phyloP scores from a whole-genome alignment of 2,329 filamentous ascomycete genomes.

The Aspergillus ruber region DNA sequence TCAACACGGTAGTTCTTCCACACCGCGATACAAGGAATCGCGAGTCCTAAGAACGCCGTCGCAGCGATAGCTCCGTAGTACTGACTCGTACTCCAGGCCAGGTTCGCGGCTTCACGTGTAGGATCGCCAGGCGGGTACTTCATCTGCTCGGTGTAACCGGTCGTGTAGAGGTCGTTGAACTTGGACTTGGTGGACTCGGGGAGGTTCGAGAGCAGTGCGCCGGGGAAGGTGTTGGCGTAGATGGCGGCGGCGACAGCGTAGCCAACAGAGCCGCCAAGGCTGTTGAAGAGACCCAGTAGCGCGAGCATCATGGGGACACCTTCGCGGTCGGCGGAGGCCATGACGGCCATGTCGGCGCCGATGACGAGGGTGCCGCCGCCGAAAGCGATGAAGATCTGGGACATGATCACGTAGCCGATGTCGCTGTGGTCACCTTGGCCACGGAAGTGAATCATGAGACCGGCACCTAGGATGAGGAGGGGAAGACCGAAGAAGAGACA shows the following conservation, averaged over 20 bases:
- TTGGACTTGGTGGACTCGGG: constrained; percentile 28
- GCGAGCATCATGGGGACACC: constrained; percentile 45
- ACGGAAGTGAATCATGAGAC: constrained; percentile 53
- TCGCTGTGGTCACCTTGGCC: constrained; percentile 34
- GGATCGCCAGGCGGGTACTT: constrained; percentile 23
- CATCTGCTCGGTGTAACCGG: constrained; percentile 23
- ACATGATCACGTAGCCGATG: constrained; percentile 49
- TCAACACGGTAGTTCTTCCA: constrained; percentile 37
- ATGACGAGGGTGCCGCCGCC: constrained; percentile 50
- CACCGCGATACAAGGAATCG: constrained; percentile 27
- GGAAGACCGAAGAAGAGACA: constrained; percentile 48
- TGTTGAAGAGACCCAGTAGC: constrained; percentile 29
- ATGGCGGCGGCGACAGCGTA: constrained; percentile 36
- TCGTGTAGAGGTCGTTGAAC: constrained; percentile 16
- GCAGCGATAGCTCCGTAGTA: constrained; percentile 30
- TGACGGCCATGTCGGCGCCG: constrained; percentile 52
- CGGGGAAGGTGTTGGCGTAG: constrained; percentile 53
- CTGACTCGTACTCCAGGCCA: constrained; percentile 35
- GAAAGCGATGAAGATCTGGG: constrained; percentile 51
- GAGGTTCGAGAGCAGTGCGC: constrained; percentile 40
- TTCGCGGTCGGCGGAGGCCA: constrained; percentile 50
- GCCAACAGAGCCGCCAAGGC: constrained; percentile 31
- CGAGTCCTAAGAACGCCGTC: constrained; percentile 26
- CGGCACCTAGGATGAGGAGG: constrained; percentile 46
- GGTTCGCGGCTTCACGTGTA: constrained; percentile 28